Evolutionary conservation across 2,329 filamentous ascomycete genomes (phyloP).

Genomic region (Eurotiales sp.): DNA sequence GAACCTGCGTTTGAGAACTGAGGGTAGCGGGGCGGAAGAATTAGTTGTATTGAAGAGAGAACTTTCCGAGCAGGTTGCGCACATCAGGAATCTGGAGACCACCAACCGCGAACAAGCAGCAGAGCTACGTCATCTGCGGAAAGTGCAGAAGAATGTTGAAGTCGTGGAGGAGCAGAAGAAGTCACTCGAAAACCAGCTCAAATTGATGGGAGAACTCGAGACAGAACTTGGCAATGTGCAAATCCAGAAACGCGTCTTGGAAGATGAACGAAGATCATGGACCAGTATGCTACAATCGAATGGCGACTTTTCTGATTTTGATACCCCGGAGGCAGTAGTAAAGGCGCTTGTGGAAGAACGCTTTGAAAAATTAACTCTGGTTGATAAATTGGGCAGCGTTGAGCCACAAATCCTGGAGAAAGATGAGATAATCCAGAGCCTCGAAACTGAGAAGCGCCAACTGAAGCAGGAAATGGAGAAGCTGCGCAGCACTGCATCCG

Average conservation of each 20-base stretch:
- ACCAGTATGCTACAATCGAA: constrained; percentile 75
- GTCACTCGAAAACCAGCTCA: constrained; percentile 70
- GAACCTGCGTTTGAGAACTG: constrained; percentile 76
- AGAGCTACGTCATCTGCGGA: constrained; percentile 78
- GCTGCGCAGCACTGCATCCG: constrained; percentile 50
- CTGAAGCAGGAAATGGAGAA: constrained; percentile 69
- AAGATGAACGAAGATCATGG: constrained; percentile 87
- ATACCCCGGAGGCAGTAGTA: constrained; percentile 83
- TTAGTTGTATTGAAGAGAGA: constrained; percentile 82
- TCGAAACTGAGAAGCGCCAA: constrained; percentile 66
- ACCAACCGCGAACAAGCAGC: constrained; percentile 72
- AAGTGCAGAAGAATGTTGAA: constrained; percentile 80
- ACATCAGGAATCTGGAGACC: constrained; percentile 79
- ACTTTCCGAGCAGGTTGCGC: constrained; percentile 84
- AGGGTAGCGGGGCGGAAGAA: constrained; percentile 81
- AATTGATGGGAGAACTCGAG: constrained; percentile 69
- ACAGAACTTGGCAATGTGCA: constrained; percentile 73
- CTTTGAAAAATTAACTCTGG: constrained; percentile 71
- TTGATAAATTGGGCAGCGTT: constrained; percentile 74
- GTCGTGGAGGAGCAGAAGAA: constrained; percentile 95
- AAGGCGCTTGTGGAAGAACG: constrained; percentile 79
- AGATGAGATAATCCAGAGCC: constrained; percentile 66
- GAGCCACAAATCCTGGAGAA: constrained; percentile 75
- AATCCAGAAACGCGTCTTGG: constrained; percentile 77
- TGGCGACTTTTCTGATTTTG: constrained; percentile 65